Base-by-base conservation (phyloP, 129 eudicot genomes). In the Scalesia atractyloides region DNA sequence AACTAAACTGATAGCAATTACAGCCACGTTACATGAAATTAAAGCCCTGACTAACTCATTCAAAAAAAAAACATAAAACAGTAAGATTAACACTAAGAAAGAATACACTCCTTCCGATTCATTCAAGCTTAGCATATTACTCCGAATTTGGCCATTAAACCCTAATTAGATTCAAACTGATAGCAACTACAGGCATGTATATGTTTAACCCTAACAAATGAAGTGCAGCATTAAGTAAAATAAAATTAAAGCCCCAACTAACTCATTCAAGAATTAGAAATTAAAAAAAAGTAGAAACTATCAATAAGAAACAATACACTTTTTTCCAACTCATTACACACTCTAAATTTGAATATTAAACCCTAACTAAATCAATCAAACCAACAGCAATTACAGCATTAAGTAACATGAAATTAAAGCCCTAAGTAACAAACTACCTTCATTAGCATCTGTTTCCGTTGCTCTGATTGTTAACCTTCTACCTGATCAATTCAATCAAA, bases 391-490 rank as follows among this genome's bases (percentile, higher is more conserved):
- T 68, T 9, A 8, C 3, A 22, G 26, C 26, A 20, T 46, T 11
- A 61, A 63, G 63, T 63, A 3, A 16, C 20, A 73, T 72, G 51
- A 52, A 76, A 69, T 39, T 47, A 10, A 15, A 80, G 49, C 4
- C 16, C 57, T 49, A 64, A 43, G 69, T 57, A 64, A 48, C 68
- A 51, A 65, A 91, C 9, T 39, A 39, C 96, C 91, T 86, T 92
- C 85, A 62, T 89, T 80, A 60, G 91, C 84, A 78, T 93, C 98
- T 48, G 92, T 93, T 84, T 93, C 98, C n/a, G 96, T 70, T 56
- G 98, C 98, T 80, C 83, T 89, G 76, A 92, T 78, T 11, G 81
- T 82, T 51, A 85, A 68, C 49, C 89, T 80, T 79, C 85, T 73
- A 18, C 90, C 96, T 92, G 50, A 24, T 18, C 70, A 57, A 67